phyloP scores from a whole-genome alignment of 1,139 yeast genomes.

The Suhomyces bolitotheri region DNA sequence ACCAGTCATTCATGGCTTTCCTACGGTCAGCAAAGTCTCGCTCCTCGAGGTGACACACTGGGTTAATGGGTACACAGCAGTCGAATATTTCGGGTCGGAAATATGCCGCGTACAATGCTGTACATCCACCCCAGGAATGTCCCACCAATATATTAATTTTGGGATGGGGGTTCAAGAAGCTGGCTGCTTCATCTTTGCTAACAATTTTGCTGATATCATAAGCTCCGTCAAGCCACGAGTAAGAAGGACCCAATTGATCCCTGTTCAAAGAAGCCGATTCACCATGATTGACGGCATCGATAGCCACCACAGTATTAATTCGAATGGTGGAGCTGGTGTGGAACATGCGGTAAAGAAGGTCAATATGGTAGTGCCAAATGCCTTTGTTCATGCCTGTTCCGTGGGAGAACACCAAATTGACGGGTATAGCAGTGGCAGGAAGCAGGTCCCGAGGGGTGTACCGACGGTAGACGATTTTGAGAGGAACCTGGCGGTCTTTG shows the following conservation, averaged over 20 bases:
- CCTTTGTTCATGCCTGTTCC: constrained; percentile 18
- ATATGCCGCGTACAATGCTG: constrained; percentile 9
- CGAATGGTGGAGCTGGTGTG: constrained; percentile 17
- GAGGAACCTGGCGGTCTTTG: constrained; percentile 1
- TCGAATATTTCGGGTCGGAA: constrained; percentile 9
- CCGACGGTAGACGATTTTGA: constrained; percentile 18
- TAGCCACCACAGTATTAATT: constrained; percentile 12
- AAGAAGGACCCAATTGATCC: constrained; percentile 7
- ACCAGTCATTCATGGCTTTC: constrained; percentile 2
- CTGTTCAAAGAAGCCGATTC: constrained; percentile 12
- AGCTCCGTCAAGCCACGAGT: constrained; percentile 14
- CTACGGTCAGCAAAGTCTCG: neutral
- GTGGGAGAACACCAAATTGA: constrained; percentile 13
- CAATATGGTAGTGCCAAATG: constrained; percentile 14
- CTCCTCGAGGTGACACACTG: constrained; percentile 10
- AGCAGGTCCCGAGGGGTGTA: constrained; percentile 8
- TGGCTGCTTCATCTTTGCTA: constrained; percentile 6
- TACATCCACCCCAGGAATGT: constrained; percentile 16
- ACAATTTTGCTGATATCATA: constrained; percentile 10
- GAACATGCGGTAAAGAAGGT: constrained; percentile 8
- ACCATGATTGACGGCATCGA: constrained; percentile 14
- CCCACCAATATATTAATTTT: constrained; percentile 13
- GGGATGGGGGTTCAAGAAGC: constrained; percentile 1
- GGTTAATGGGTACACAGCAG: constrained; percentile 10
- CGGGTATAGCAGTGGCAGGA: neutral